Base-by-base conservation (phyloP, 495 filamentous ascomycete species). In the Corynascus novoguineensis region DNA sequence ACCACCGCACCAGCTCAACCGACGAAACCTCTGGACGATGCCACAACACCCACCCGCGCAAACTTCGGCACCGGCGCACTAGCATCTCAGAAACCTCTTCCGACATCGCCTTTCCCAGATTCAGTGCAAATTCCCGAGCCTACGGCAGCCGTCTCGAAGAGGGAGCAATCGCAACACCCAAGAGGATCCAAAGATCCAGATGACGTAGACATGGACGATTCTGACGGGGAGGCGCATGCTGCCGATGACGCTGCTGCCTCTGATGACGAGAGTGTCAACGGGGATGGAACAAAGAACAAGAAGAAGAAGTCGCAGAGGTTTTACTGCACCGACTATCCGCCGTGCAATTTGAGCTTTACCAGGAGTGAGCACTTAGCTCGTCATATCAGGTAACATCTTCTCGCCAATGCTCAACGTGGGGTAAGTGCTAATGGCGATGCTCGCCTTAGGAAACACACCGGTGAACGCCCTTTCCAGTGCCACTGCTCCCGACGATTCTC, bases 241-340 rank as follows among this genome's bases (percentile, higher is more conserved):
- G 67, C 53, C 40, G 73, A 82, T 27, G 88, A 86, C 14, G 80
- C 80, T 28, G 86, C 82, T n/a, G 83, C 75, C 10, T 92, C 90
- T 15, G 90, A 92, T 55, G 83, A 84, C 40, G 90, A 93, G 58
- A 87, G 82, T 58, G 81, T 86, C n/a, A 78, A 78, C 53, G 75
- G 71, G 8, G 83, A 81, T 50, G 87, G 83, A 10, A 80, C 86
- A 24, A 78, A 80, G 52, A 83, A 81, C 44, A 95, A 93, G 71
- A 95, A 95, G 79, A 97, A 97, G 74, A 97, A 96, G 70, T 92
- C 92, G 1, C 92, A 96, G 67, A 82, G 90, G 42, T 98, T 98
- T 66, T 97, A 90, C 69, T 98, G 93, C 73, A 96, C 88, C n/a
- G 90, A 96, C 24, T 97, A 92, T 65, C 95, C 95, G 40, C 89